A percentile compares a stretch with the other conserved stretches of the same genome.
phyloP scores from a whole-genome alignment of 371 early-diverging fungal genomes.

The Encephalitozoon cuniculi region DNA sequence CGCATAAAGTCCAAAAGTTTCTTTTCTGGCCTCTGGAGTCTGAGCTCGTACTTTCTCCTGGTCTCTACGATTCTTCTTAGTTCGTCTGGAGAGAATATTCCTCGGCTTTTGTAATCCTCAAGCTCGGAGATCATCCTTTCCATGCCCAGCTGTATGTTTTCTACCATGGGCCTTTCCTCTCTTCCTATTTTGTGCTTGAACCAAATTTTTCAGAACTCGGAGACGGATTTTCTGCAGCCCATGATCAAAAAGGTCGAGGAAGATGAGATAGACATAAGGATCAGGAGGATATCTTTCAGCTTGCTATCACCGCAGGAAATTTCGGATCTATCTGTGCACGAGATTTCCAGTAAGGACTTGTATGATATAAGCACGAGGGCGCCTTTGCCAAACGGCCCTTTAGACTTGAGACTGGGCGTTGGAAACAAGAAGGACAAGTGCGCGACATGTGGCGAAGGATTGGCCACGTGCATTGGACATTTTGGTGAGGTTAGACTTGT shows the following conservation, averaged over 20 bases:
- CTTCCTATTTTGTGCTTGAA: not conserved
- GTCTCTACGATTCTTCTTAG: slow-evolving; percentile 34
- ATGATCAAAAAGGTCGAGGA: slow-evolving; percentile 3
- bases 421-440: slow-evolving; percentile 73
- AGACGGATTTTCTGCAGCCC: not conserved
- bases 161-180: slow-evolving; percentile 30
- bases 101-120: slow-evolving; percentile 36
- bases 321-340: slow-evolving; percentile 38
- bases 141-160: slow-evolving; percentile 29
- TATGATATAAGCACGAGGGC: slow-evolving; percentile 61
- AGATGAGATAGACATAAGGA: not conserved
- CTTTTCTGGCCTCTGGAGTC: slow-evolving; percentile 39
- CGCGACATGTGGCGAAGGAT: slow-evolving; percentile 76
- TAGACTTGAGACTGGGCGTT: slow-evolving; percentile 55
- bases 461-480: slow-evolving; percentile 90
- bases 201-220: not conserved
- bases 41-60: slow-evolving; percentile 29
- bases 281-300: slow-evolving; percentile 44
- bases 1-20: slow-evolving; percentile 35
- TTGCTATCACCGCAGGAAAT: slow-evolving; percentile 44
- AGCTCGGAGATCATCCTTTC: slow-evolving; percentile 50
- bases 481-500: slow-evolving; percentile 84
- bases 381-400: slow-evolving; percentile 50
- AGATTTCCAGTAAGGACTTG: slow-evolving; percentile 47
- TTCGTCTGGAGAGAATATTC: slow-evolving; percentile 33